Percentiles rank a stretch among this genome's conserved stretches.
Evolutionary conservation across 495 filamentous ascomycete species (phyloP).

Genomic region (Venustampulla echinocandica): DNA sequence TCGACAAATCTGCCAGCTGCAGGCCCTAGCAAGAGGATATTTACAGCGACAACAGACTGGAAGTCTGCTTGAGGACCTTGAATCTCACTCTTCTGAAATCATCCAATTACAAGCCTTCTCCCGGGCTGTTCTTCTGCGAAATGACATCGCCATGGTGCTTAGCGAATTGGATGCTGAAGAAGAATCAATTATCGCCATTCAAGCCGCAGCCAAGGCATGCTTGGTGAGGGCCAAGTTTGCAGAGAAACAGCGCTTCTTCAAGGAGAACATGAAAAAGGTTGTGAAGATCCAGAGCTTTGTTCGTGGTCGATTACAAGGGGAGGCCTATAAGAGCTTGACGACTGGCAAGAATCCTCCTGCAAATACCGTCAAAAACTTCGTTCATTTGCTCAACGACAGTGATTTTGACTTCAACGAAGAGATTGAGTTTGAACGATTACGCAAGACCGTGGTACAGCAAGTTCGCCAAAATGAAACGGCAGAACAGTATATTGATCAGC

Average conservation of each 20-base stretch:
- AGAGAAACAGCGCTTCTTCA: slow-evolving; percentile 80
- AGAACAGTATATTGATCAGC: slow-evolving; percentile 94
- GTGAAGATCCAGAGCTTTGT: slow-evolving; percentile 98
- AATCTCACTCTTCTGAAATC: slow-evolving; percentile 48
- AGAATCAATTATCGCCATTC: slow-evolving; percentile 60
- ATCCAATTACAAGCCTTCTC: slow-evolving; percentile 61
- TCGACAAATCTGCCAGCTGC: slow-evolving; percentile 51
- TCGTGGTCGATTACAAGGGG: slow-evolving; percentile 84
- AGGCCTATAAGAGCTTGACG: slow-evolving; percentile 93
- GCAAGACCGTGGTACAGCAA: slow-evolving; percentile 93
- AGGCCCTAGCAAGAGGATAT: slow-evolving; percentile 61
- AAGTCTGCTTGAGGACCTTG: slow-evolving; percentile 47
- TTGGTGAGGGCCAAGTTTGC: slow-evolving; percentile 67
- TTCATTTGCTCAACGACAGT: slow-evolving; percentile 95
- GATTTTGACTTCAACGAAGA: slow-evolving; percentile 99
- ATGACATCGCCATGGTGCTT: slow-evolving; percentile 59
- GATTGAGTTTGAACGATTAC: slow-evolving; percentile 84
- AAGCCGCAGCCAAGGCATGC: slow-evolving; percentile 64
- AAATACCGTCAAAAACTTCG: slow-evolving; percentile 92
- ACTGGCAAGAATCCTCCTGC: slow-evolving; percentile 97
- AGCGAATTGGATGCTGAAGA: slow-evolving; percentile 74
- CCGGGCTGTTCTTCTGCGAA: slow-evolving; percentile 70
- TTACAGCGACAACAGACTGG: slow-evolving; percentile 43
- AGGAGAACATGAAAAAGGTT: slow-evolving; percentile 96
- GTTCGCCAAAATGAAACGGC: slow-evolving; percentile 94